Evolutionary conservation across 2,329 filamentous ascomycete genomes (phyloP).

Genomic region (Phialophora chinensis): DNA sequence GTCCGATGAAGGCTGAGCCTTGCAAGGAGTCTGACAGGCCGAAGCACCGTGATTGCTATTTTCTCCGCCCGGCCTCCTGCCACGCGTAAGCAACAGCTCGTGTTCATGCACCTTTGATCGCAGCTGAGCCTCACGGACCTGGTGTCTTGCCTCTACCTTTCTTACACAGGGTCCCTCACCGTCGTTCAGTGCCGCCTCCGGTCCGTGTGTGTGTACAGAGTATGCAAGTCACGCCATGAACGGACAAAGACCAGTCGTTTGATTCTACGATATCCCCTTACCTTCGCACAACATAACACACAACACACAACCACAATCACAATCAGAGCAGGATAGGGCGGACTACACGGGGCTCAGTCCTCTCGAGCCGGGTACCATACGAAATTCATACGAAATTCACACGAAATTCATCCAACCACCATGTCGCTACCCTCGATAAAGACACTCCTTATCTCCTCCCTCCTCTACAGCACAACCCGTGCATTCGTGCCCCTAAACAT

Average conservation of each 20-base stretch:
- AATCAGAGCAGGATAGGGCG: background rate
- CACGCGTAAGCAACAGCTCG: slow-evolving; percentile 22
- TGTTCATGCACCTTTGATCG: slow-evolving; percentile 6
- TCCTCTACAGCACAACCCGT: slow-evolving; percentile 26
- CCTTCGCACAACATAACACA: background rate
- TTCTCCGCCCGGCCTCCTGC: slow-evolving; percentile 21
- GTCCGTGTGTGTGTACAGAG: background rate
- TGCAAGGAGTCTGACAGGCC: background rate
- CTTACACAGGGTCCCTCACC: slow-evolving; percentile 22
- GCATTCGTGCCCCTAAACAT: slow-evolving; percentile 30
- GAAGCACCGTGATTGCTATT: slow-evolving; percentile 17
- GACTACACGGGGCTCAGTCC: background rate
- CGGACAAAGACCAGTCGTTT: slow-evolving; percentile 4
- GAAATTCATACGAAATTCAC: background rate
- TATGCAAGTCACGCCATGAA: slow-evolving; percentile 5
- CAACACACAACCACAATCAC: background rate
- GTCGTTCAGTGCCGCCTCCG: slow-evolving; percentile 3
- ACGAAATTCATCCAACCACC: background rate
- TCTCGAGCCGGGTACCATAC: background rate
- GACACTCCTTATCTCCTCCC: slow-evolving; percentile 29
- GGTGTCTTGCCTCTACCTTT: background rate
- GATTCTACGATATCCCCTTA: background rate
- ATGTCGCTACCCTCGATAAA: slow-evolving; percentile 4
- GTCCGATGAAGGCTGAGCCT: background rate
- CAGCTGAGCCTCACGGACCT: slow-evolving; percentile 6